Base-by-base conservation (phyloP, 345 rosid genomes). In the Eucalyptus marginata region DNA sequence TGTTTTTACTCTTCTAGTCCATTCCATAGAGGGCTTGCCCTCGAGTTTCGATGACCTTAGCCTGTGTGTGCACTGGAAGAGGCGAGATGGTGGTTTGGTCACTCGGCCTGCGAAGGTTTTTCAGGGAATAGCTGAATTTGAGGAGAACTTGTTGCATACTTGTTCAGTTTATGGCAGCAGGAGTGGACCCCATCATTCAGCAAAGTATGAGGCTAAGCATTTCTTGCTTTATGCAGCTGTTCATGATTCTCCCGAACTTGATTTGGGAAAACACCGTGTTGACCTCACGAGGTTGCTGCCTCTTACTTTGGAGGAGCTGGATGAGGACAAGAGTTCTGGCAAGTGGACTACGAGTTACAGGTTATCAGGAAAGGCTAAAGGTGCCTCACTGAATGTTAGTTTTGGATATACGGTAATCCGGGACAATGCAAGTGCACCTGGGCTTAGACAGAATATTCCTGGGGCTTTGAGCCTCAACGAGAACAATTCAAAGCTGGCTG, bases 241-340 rank as follows among this genome's bases (percentile, higher is more conserved):
- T 88, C 90, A 91, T 90, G 96, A 94, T 89, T 91, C 92, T 31
- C 96, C 94, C 4, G 99, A 94, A 87, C 92, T 95, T 93, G 99
- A 97, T 93, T 91, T 97, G 92, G 99, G 99, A 59, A 97, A 96
- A 94, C 99, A 97, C 90, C 96, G 99, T 87, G 94, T 97, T 91
- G 99, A 97, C 87, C 97, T 97, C 88, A 95, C 99, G 3, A 95
- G 95, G 88, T 90, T 97, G 92, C 97, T 97, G 91, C 99, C 99
- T 86, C 94, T 96, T 89, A 95, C 99, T 29, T 91, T 96, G 91
- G 99, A 97, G 93, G 99, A 96, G 90, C 88, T 97, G 92, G 97
- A 96, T 90, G 98, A 95, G 90, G 99, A 97, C 91, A 97, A 95
- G 93, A 95, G 96, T 92, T 93, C 96, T 1, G 97, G 99, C 86